These are phyloP conservation scores for Hypomontagnella monticulosa DNA, from an alignment of 495 filamentous ascomycete species.

Conservation along the genomic window DNA sequence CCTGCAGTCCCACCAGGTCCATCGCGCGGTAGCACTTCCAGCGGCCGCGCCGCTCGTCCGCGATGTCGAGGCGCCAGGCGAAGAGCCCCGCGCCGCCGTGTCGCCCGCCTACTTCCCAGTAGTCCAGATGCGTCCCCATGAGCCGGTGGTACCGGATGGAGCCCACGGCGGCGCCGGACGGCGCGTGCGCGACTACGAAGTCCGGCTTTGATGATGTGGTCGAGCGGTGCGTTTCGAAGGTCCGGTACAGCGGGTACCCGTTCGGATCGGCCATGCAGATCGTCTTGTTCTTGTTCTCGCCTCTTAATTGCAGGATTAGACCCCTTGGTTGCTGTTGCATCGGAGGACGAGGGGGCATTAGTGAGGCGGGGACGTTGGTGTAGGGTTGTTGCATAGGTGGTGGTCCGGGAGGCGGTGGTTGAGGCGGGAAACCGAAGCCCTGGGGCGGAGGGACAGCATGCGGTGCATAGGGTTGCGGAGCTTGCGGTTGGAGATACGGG, in stretches of 20 bases:
- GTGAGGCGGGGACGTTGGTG: neutral
- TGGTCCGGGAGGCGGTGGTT: neutral
- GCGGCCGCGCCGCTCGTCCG: neutral
- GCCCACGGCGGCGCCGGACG: neutral
- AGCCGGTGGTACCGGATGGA: constrained; percentile 12
- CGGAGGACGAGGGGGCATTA: neutral
- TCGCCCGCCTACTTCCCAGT: constrained; percentile 4
- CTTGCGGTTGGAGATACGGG: neutral
- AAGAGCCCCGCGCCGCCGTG: neutral
- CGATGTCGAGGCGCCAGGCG: neutral
- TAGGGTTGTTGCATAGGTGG: neutral
- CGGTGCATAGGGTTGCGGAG: neutral
- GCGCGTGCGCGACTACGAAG: neutral
- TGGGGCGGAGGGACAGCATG: neutral
- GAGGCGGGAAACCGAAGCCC: neutral
- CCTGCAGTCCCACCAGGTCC: neutral
- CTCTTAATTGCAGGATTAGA: constrained; percentile 1
- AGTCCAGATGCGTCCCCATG: neutral
- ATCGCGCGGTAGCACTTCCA: constrained; percentile 4
- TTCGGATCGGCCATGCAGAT: neutral
- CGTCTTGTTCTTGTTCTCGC: neutral
- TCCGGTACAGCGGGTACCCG: constrained; percentile 5
- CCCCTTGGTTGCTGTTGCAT: neutral
- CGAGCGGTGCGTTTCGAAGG: neutral
- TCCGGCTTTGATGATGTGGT: constrained; percentile 8